These are phyloP conservation scores for Hymenoscyphus occultus DNA, from an alignment of 2,329 filamentous ascomycete species.

Conservation along the genomic window DNA sequence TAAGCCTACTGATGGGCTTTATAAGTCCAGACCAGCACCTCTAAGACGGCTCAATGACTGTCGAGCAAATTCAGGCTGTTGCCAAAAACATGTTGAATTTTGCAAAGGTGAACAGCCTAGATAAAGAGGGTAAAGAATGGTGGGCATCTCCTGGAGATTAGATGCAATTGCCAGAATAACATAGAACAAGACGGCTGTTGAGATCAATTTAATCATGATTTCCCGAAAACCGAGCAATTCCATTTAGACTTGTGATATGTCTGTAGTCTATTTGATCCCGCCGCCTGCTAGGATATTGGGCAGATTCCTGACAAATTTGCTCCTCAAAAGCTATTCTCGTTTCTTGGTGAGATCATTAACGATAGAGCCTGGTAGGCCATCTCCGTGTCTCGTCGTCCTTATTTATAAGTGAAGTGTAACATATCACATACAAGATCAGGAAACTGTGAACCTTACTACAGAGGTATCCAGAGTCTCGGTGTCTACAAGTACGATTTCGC, in stretches of 20 bases:
- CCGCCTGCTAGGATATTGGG: background rate
- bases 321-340: background rate
- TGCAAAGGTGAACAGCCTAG: background rate
- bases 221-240: background rate
- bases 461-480: slow-evolving; percentile 69
- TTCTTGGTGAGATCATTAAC: background rate
- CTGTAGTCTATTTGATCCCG: background rate
- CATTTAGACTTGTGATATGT: background rate
- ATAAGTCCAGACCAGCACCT: background rate
- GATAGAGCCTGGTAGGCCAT: background rate
- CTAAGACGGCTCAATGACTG: background rate
- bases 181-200: background rate
- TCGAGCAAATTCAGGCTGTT: background rate
- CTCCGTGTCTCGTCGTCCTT: background rate
- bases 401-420: too few species aligned
- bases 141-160: background rate
- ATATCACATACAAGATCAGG: slow-evolving; percentile 7
- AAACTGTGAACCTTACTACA: slow-evolving; percentile 31
- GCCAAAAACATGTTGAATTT: background rate
- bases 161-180: background rate
- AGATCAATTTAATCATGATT: background rate
- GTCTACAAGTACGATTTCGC: slow-evolving; percentile 80
- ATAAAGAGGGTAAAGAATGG: background rate
- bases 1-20: background rate
- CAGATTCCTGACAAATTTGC: background rate